phyloP scores from a whole-genome alignment of 805 yeast genomes.

The Phaffomyces thermotolerans region DNA sequence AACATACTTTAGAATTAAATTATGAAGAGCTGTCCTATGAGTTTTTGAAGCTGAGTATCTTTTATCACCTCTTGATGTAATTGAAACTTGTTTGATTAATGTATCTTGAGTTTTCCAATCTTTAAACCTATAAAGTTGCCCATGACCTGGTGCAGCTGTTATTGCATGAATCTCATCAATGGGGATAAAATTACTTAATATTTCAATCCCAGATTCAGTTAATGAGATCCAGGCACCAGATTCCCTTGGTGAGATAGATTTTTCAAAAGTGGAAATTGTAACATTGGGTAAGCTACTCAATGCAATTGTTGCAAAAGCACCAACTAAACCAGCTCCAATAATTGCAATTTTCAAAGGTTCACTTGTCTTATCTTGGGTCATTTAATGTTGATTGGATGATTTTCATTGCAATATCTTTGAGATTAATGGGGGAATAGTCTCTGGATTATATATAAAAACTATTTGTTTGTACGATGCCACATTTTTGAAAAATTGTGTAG shows the following conservation, averaged over 20 bases:
- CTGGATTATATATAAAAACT: too few relatives aligned
- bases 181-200: not conserved
- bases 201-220: not conserved
- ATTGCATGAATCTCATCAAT: slow-evolving; percentile 1
- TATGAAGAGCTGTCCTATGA: not conserved
- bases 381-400: too few relatives aligned
- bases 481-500: too few relatives aligned
- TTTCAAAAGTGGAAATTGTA: not conserved
- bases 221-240: slow-evolving; percentile 1
- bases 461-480: too few relatives aligned
- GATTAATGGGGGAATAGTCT: too few relatives aligned
- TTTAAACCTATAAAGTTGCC: not conserved
- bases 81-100: not conserved
- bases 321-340: slow-evolving; percentile 1
- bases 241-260: not conserved
- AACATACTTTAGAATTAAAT: not conserved
- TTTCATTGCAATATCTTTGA: too few relatives aligned
- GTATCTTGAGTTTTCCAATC: not conserved
- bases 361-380: too few relatives aligned
- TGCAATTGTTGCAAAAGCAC: not conserved
- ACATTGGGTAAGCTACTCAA: not conserved
- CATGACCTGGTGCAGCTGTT: not conserved
- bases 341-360: not conserved
- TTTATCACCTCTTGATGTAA: not conserved
- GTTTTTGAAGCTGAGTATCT: not conserved